Evolutionary conservation across 345 rosid species (phyloP).

Genomic region (Iberis pinnata): DNA sequence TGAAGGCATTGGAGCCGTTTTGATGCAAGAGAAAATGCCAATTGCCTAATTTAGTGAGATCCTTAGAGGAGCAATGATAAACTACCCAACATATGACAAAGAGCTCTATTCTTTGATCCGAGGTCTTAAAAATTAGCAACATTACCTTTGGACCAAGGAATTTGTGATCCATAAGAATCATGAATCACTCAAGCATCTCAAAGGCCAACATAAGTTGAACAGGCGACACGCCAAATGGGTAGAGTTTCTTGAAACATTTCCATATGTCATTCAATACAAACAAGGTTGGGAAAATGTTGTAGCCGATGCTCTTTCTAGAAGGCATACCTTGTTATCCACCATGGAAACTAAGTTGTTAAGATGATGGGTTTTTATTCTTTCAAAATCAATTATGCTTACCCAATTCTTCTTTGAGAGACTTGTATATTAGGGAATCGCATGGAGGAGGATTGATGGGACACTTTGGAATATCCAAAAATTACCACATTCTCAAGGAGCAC

Average conservation of each 20-base stretch:
- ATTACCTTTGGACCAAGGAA: background rate
- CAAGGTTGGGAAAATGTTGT: background rate
- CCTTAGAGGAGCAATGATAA: background rate
- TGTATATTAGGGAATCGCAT: too few species aligned
- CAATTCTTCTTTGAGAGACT: too few species aligned
- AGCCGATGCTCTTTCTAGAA: background rate
- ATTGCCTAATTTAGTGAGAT: too few species aligned
- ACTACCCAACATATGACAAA: background rate
- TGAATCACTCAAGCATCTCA: background rate
- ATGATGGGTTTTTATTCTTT: too few species aligned
- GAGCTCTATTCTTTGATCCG: background rate
- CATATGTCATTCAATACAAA: background rate
- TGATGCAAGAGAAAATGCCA: too few species aligned
- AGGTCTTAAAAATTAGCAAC: background rate
- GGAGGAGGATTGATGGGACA: too few species aligned
- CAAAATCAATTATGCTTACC: too few species aligned
- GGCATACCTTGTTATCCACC: too few species aligned
- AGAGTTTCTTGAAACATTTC: background rate
- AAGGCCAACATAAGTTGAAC: background rate
- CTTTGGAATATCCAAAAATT: too few species aligned
- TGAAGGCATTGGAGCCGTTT: too few species aligned
- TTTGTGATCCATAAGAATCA: background rate
- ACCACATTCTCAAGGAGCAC: too few species aligned
- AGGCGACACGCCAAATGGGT: background rate
- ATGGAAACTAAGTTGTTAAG: too few species aligned